Evolutionary conservation across 345 rosid genomes (phyloP).

Genomic region (Viola odorata): DNA sequence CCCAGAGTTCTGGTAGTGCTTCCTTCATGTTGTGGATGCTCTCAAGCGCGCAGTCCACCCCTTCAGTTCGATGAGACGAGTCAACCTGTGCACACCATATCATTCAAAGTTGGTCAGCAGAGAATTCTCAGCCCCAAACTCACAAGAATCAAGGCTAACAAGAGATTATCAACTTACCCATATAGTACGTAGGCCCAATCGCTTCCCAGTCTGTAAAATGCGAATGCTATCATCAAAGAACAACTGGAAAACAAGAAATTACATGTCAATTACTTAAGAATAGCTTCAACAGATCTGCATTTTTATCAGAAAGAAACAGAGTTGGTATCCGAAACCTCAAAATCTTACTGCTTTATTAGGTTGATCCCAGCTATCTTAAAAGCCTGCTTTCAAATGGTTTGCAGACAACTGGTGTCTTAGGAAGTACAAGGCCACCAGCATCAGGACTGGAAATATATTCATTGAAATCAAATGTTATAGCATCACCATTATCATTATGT

Average conservation of each 20-base stretch:
- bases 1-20: constrained; percentile 76
- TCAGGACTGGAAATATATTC: constrained; percentile 10
- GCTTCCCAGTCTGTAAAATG: constrained; percentile 14
- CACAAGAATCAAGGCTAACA: too few species aligned
- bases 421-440: constrained; percentile 33
- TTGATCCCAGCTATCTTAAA: constrained; percentile 50
- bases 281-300: not conserved
- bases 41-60: constrained; percentile 64
- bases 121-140: not conserved
- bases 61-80: constrained; percentile 49
- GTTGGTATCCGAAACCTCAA: not conserved
- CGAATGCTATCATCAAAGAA: constrained; percentile 27
- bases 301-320: not conserved
- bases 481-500: constrained; percentile 33
- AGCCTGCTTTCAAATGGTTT: constrained; percentile 62
- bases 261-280: not conserved
- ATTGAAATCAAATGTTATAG: constrained; percentile 47
- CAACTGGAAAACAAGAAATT: constrained; percentile 11
- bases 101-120: not conserved
- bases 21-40: constrained; percentile 81
- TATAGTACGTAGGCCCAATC: constrained; percentile 15
- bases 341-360: constrained; percentile 65
- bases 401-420: constrained; percentile 66
- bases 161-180: constrained; percentile 20
- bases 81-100: constrained; percentile 43